Base-by-base conservation (phyloP, 2,329 filamentous ascomycete genomes). In the Raffaelea ambrosiae region DNA sequence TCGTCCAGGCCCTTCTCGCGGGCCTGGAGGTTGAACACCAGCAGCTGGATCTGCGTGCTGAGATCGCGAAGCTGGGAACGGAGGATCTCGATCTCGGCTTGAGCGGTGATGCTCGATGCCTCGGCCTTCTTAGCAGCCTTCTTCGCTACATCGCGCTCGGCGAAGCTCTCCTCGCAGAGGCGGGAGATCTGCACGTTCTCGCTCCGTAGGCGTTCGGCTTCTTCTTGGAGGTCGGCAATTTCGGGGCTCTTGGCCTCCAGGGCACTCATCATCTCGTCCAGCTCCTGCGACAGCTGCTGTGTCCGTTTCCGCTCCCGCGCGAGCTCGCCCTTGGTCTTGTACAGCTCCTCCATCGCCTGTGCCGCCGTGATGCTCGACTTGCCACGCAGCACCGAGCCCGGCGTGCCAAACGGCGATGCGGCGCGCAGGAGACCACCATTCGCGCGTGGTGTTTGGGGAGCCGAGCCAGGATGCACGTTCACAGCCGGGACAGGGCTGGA, bases 31-130 rank as follows among this genome's bases (percentile, higher is more conserved):
- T 95, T 91, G 64, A 94, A 86, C 4, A 96, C 76, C 5, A 98
- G 76, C 60, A 95, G 83, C 63, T 95, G 94, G 54, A 96, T 80
- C 64, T 98, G 90, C 1, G 86, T 83, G 58, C 89, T 89, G 19
- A 95, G 76, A 63, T 97, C 93, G 31, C 91, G 85, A 9, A 97
- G 73, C 62, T 96, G 89, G 54, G 89, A 86, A 45, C 85, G 84
- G 21, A 95, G 71, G 36, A 96, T 87, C 51, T 86, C 83, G 29
- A 78, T 75, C 65, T 97, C 89, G 2, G 78, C 73, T 52, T 81
- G 74, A 0, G 74, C 70, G 1, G 72, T 79, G 21, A 71, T 75
- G 48, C 89, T 74, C 48, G 87, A 77, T n/a, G 79, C 78, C 61
- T 93, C 83, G 46, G 84, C 84, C 65, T 86, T 91, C 54, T 89